Percentiles rank a stretch among this genome's conserved stretches.
These are phyloP conservation scores for Arachis monticola DNA, from an alignment of 331 rosid genomes.

Conservation along the genomic window DNA sequence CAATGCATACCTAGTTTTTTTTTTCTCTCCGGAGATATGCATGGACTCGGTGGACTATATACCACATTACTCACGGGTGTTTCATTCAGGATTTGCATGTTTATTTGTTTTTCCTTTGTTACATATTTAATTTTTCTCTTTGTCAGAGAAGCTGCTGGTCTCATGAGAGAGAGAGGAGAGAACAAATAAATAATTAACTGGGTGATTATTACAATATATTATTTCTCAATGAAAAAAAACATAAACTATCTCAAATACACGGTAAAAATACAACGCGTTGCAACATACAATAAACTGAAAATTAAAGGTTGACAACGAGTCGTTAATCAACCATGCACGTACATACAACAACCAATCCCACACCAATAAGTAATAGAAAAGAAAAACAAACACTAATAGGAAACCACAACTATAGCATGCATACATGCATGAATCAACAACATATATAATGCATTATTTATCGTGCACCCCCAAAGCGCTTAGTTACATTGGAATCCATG, in stretches of 20 bases:
- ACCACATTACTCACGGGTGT: not conserved
- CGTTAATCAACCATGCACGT: slow-evolving; percentile 26
- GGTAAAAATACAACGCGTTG: too few species aligned
- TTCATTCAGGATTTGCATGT: not conserved
- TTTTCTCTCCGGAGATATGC: too few species aligned
- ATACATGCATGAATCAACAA: too few species aligned
- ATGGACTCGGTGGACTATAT: not conserved
- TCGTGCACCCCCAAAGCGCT: not conserved
- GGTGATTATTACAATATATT: too few species aligned
- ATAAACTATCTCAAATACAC: too few species aligned
- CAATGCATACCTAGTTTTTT: too few species aligned
- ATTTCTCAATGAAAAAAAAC: too few species aligned
- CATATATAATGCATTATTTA: too few species aligned
- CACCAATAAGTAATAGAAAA: not conserved
- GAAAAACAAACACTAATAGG: not conserved
- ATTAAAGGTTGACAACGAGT: slow-evolving; percentile 26
- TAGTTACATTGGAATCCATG: slow-evolving; percentile 60
- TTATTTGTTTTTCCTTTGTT: too few species aligned
- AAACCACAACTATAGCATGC: not conserved
- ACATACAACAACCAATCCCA: slow-evolving; percentile 8
- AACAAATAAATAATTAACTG: too few species aligned
- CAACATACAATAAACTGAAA: not conserved
- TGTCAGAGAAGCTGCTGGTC: not conserved
- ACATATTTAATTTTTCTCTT: not conserved
- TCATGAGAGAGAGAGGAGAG: too few species aligned